Evolutionary conservation across 2,329 filamentous ascomycete genomes (phyloP).

Genomic region (Coniochaeta sp.): DNA sequence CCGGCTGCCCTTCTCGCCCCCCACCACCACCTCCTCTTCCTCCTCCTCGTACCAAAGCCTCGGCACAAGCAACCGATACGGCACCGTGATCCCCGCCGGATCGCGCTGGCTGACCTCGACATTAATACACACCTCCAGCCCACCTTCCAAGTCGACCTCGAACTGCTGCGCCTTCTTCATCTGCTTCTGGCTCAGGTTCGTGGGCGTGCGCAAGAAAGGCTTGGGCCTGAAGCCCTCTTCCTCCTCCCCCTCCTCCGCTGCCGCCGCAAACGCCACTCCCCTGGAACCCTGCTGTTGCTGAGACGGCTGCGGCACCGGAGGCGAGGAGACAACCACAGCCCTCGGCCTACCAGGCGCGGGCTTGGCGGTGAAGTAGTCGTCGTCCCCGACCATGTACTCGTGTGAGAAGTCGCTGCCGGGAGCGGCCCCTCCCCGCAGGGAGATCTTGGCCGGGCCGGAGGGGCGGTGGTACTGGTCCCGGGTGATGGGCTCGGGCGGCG

Average conservation of each 20-base stretch:
- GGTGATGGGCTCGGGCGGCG: slow-evolving; percentile 8
- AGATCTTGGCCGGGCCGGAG: slow-evolving; percentile 5
- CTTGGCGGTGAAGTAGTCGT: slow-evolving; percentile 38
- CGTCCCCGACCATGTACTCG: slow-evolving; percentile 49
- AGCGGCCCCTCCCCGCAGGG: slow-evolving; percentile 27
- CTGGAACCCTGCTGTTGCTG: not conserved
- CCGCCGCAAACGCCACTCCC: not conserved
- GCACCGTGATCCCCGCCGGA: slow-evolving; percentile 78
- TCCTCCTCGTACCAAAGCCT: slow-evolving; percentile 55
- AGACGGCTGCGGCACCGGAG: not conserved
- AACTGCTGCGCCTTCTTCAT: slow-evolving; percentile 45
- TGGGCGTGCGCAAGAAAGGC: slow-evolving; percentile 62
- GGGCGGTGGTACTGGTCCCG: slow-evolving; percentile 1
- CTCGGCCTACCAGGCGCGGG: not conserved
- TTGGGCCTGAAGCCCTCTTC: slow-evolving; percentile 14
- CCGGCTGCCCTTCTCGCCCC: slow-evolving; percentile 9
- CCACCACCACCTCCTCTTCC: slow-evolving; percentile 10
- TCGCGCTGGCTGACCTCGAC: slow-evolving; percentile 82
- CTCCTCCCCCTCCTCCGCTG: not conserved
- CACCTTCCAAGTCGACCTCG: slow-evolving; percentile 70
- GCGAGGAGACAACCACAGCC: not conserved
- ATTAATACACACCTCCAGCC: slow-evolving; percentile 80
- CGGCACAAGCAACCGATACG: slow-evolving; percentile 82
- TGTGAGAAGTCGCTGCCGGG: slow-evolving; percentile 19
- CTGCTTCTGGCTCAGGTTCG: slow-evolving; percentile 57